Evolutionary conservation across 2,329 filamentous ascomycete genomes (phyloP).

Genomic region (Fusarium pseudocircinatum): DNA sequence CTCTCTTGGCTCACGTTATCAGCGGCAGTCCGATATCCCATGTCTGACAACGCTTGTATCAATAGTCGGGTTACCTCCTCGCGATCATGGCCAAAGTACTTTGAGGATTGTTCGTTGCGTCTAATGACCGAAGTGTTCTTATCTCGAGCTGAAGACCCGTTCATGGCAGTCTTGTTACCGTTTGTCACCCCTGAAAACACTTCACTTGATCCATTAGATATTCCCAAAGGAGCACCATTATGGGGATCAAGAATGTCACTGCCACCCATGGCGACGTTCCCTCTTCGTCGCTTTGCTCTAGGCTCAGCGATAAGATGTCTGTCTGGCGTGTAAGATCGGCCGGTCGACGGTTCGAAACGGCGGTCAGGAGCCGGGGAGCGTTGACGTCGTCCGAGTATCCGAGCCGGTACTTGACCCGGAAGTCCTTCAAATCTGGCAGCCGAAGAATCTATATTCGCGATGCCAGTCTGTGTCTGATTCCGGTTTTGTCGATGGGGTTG

Average conservation of each 20-base stretch:
- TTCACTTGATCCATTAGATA: slow-evolving; percentile 56
- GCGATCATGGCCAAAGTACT: slow-evolving; percentile 85
- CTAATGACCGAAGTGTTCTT: slow-evolving; percentile 28
- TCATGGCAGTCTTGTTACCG: slow-evolving; percentile 61
- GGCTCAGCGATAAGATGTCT: slow-evolving; percentile 25
- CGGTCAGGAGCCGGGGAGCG: slow-evolving; percentile 55
- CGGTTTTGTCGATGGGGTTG: slow-evolving; percentile 37
- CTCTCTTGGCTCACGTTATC: slow-evolving; percentile 80
- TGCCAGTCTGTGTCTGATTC: slow-evolving; percentile 44
- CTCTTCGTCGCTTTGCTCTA: slow-evolving; percentile 64
- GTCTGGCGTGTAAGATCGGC: slow-evolving; percentile 35
- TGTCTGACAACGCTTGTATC: slow-evolving; percentile 88
- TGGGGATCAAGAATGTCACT: slow-evolving; percentile 59
- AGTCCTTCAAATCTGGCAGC: slow-evolving; percentile 39
- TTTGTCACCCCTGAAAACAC: slow-evolving; percentile 51
- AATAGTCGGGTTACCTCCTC: slow-evolving; percentile 93
- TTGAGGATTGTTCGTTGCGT: slow-evolving; percentile 33
- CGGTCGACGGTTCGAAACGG: slow-evolving; percentile 45
- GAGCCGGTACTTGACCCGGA: slow-evolving; percentile 44
- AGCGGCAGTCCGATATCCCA: slow-evolving; percentile 86
- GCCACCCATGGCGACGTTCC: slow-evolving; percentile 70
- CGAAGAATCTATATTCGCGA: slow-evolving; percentile 55
- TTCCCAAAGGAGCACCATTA: slow-evolving; percentile 62
- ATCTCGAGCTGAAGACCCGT: slow-evolving; percentile 61
- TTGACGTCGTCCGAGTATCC: slow-evolving; percentile 65